These are phyloP conservation scores for Phytophthora pseudosyringae DNA, from an alignment of 352 stramenopile genomes.

Conservation along the genomic window DNA sequence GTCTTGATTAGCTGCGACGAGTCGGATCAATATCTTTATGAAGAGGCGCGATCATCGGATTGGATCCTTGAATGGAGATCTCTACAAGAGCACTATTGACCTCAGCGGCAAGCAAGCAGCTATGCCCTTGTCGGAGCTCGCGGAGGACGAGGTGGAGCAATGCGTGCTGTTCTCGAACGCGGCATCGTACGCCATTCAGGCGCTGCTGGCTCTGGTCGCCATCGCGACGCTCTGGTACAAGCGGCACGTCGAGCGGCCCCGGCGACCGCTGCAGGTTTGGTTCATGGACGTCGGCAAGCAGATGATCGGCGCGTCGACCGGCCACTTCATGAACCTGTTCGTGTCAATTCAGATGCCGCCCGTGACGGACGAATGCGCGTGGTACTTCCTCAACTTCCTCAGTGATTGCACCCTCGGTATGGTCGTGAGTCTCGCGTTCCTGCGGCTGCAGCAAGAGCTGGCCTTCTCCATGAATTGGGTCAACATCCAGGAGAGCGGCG, in stretches of 20 bases:
- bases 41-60: conserved; percentile 28
- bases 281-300: conserved; percentile 86
- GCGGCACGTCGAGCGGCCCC: conserved; percentile 76
- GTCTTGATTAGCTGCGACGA: conserved; percentile 5
- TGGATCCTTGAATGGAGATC: neutral
- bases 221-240: conserved; percentile 86
- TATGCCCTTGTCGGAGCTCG: conserved; percentile 27
- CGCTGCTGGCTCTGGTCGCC: conserved; percentile 68
- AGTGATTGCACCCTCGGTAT: conserved; percentile 85
- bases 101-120: conserved; percentile 1
- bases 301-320: conserved; percentile 69
- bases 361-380: conserved; percentile 84
- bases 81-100: neutral
- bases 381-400: conserved; percentile 89
- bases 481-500: conserved; percentile 77
- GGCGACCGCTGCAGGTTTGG: conserved; percentile 78
- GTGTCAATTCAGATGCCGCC: conserved; percentile 75
- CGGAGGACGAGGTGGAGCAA: conserved; percentile 31
- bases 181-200: conserved; percentile 76
- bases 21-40: conserved; percentile 26
- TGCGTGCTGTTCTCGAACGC: conserved; percentile 74
- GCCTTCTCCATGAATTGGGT: conserved; percentile 76
- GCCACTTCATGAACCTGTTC: conserved; percentile 78
- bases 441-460: conserved; percentile 79
- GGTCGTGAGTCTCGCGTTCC: conserved; percentile 73